These are phyloP conservation scores for Ganoderma leucocontextum DNA, from an alignment of 1,284 basidiomycete species.

Conservation along the genomic window DNA sequence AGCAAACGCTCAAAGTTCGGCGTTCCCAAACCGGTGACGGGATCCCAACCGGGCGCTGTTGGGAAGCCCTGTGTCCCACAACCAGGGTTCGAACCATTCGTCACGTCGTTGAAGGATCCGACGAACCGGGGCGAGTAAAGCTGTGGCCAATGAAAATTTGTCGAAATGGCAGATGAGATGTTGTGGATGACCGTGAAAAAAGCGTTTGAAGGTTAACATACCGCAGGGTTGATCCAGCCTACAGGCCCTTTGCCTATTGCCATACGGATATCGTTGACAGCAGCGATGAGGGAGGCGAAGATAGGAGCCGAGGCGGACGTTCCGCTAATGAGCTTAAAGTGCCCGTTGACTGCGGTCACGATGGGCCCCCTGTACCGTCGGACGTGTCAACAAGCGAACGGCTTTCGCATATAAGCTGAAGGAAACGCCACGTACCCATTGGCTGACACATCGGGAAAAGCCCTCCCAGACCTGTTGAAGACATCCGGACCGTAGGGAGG, in stretches of 20 bases:
- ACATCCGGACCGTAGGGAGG: conserved; percentile 23
- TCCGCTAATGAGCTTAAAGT: conserved; percentile 30
- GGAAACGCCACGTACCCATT: conserved; percentile 45
- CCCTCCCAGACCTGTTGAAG: conserved; percentile 34
- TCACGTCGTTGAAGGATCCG: conserved; percentile 53
- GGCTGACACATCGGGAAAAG: conserved; percentile 33
- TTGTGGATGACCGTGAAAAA: no score
- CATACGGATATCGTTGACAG: conserved; percentile 67
- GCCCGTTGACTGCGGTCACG: conserved; percentile 43
- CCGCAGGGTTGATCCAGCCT: conserved; percentile 64
- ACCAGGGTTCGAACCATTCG: conserved; percentile 36
- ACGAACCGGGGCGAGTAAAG: conserved; percentile 41
- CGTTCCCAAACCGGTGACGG: conserved; percentile 43
- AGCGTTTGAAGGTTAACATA: conserved; percentile 10
- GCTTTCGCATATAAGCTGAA: not conserved
- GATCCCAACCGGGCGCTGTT: conserved; percentile 47
- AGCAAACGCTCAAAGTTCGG: conserved; percentile 35
- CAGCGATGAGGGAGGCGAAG: conserved; percentile 58
- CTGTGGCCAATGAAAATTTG: conserved; percentile 21
- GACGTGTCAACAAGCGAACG: not conserved
- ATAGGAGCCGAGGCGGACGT: conserved; percentile 35
- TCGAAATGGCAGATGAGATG: not conserved
- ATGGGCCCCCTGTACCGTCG: conserved; percentile 41
- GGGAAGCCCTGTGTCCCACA: conserved; percentile 36
- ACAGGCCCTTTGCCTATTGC: conserved; percentile 50